These are phyloP conservation scores for Oryza punctata DNA, from an alignment of 176 grass and related monocot genomes.

Conservation along the genomic window DNA sequence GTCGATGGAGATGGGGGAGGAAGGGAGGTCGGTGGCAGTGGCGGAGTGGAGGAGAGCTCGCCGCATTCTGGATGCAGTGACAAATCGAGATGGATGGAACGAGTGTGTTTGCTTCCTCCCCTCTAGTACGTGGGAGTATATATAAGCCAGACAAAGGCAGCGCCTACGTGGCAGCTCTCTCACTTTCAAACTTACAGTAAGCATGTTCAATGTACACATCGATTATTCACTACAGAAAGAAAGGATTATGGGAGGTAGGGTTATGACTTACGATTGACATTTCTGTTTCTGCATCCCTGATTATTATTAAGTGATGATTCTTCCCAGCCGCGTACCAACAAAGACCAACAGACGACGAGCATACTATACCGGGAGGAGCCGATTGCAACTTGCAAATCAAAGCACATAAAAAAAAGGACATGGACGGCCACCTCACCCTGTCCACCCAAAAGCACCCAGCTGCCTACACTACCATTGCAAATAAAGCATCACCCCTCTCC, in stretches of 20 bases:
- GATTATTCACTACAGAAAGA: background rate
- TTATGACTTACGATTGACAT: background rate
- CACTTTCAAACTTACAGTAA: no score
- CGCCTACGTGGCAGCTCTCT: background rate
- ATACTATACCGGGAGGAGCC: background rate
- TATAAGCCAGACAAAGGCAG: background rate
- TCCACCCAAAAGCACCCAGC: background rate
- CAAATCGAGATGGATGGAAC: no score
- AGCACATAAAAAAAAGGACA: background rate
- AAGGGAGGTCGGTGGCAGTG: background rate
- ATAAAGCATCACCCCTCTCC: background rate
- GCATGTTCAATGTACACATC: background rate
- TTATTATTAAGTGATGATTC: background rate
- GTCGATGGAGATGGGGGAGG: constrained; percentile 49
- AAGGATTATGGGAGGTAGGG: no score
- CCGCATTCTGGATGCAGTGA: background rate
- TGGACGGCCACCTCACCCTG: background rate
- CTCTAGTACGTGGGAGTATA: background rate
- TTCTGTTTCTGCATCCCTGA: background rate
- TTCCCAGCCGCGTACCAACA: background rate
- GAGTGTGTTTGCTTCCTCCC: no score
- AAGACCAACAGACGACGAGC: background rate
- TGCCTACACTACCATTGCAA: no score
- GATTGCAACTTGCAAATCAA: background rate
- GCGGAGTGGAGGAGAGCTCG: constrained; percentile 29